These are phyloP conservation scores for Spizellomyces sp. DNA, from an alignment of 192 early-diverging fungal genomes.

Conservation along the genomic window DNA sequence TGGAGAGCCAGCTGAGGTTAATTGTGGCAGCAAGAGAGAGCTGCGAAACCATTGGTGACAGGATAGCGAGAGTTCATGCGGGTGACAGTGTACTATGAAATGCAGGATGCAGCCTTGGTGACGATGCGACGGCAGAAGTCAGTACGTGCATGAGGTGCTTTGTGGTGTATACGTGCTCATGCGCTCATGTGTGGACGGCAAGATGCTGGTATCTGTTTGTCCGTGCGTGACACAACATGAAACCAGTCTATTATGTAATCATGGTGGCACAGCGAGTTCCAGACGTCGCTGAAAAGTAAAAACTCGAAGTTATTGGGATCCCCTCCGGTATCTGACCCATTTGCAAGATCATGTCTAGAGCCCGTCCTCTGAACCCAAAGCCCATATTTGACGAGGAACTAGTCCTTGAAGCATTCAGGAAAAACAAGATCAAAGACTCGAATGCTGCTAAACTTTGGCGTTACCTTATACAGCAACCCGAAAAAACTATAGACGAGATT, in stretches of 20 bases:
- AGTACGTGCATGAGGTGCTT: too few relatives aligned
- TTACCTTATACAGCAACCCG: slow-evolving; percentile 39
- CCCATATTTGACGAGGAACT: slow-evolving; percentile 44
- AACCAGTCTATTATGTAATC: background rate
- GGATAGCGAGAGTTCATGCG: background rate
- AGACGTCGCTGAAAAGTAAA: slow-evolving; percentile 3
- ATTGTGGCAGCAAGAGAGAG: background rate
- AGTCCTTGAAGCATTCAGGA: slow-evolving; percentile 40
- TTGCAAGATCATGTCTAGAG: slow-evolving; percentile 19
- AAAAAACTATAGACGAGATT: slow-evolving; percentile 35
- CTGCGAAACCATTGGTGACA: background rate
- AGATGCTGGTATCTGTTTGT: too few relatives aligned
- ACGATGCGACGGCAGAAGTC: too few relatives aligned
- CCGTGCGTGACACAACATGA: background rate
- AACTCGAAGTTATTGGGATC: background rate
- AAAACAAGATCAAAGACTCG: slow-evolving; percentile 33
- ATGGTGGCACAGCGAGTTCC: slow-evolving; percentile 2
- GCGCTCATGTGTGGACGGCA: too few relatives aligned
- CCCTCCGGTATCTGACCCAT: background rate
- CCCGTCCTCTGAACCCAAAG: slow-evolving; percentile 40
- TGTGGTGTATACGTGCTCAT: too few relatives aligned
- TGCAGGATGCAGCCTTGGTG: too few relatives aligned
- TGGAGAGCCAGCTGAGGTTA: background rate
- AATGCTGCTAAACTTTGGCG: slow-evolving; percentile 45
- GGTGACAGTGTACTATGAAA: too few relatives aligned